Evolutionary conservation across 345 rosid genomes (phyloP).

Genomic region (Aurinia saxatilis): DNA sequence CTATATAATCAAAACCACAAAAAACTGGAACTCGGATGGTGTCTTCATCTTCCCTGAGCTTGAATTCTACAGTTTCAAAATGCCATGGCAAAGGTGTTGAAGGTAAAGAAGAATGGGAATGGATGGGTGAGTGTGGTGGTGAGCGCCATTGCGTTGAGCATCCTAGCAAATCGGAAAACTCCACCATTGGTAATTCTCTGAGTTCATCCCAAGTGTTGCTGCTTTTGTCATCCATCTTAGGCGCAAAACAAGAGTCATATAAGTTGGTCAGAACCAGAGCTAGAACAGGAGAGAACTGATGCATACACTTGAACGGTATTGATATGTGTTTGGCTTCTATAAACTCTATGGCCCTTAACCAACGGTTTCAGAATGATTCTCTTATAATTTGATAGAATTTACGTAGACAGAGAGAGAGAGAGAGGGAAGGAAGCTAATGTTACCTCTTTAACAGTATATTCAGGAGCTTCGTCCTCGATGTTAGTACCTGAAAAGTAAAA

Average conservation of each 20-base stretch:
- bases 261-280: too few species aligned
- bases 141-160: slow-evolving; percentile 33
- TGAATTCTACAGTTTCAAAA: slow-evolving; percentile 37
- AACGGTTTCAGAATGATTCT: background rate
- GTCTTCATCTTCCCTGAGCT: slow-evolving; percentile 33
- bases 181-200: slow-evolving; percentile 32
- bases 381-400: background rate
- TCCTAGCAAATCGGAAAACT: slow-evolving; percentile 27
- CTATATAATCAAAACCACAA: background rate
- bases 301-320: too few species aligned
- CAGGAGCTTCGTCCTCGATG: background rate
- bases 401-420: too few species aligned
- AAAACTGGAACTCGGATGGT: background rate
- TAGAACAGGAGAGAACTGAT: too few species aligned
- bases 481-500: slow-evolving; percentile 10
- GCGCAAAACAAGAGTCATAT: background rate
- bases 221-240: slow-evolving; percentile 20
- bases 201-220: slow-evolving; percentile 23
- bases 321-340: too few species aligned
- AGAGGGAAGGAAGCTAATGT: background rate
- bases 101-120: slow-evolving; percentile 15
- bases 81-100: slow-evolving; percentile 35
- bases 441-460: background rate
- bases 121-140: slow-evolving; percentile 23
- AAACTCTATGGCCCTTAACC: background rate